Evolutionary conservation across 345 rosid genomes (phyloP).

Genomic region (Conringia planisiliqua): DNA sequence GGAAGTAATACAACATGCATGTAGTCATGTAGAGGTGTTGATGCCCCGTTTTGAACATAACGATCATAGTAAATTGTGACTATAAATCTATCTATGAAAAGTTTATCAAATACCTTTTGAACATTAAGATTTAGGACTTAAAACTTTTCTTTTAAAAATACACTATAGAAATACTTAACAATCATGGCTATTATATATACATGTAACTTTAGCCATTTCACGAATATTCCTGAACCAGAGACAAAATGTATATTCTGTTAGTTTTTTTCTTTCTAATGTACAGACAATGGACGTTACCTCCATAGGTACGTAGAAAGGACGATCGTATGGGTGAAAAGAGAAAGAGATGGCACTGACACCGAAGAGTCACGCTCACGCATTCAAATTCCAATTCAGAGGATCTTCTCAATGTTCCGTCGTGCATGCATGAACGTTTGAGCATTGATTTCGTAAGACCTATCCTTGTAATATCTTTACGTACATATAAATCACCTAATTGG

Average conservation of each 20-base stretch:
- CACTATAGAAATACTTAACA: not conserved
- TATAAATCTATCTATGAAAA: not conserved
- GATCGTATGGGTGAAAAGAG: not conserved
- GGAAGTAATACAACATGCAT: too few species aligned
- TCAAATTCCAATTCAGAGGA: slow-evolving; percentile 6
- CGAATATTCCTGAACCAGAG: too few species aligned
- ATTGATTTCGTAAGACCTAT: not conserved
- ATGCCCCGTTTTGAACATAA: too few species aligned
- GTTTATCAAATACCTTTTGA: not conserved
- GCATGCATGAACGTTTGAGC: slow-evolving; percentile 11
- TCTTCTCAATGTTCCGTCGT: slow-evolving; percentile 13
- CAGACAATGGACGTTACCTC: not conserved
- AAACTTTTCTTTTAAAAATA: too few species aligned
- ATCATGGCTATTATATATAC: not conserved
- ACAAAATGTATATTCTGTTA: too few species aligned
- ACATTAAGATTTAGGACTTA: not conserved
- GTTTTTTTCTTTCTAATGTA: not conserved
- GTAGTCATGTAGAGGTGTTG: too few species aligned
- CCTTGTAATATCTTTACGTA: not conserved
- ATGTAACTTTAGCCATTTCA: too few species aligned
- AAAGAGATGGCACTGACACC: not conserved
- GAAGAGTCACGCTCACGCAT: slow-evolving; percentile 15
- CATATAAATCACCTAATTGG: not conserved
- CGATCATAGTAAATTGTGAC: too few species aligned
- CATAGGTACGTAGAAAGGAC: not conserved